Conservation (phyloP, 768 basidiomycete species). For the Suillus alpinus region DNA sequence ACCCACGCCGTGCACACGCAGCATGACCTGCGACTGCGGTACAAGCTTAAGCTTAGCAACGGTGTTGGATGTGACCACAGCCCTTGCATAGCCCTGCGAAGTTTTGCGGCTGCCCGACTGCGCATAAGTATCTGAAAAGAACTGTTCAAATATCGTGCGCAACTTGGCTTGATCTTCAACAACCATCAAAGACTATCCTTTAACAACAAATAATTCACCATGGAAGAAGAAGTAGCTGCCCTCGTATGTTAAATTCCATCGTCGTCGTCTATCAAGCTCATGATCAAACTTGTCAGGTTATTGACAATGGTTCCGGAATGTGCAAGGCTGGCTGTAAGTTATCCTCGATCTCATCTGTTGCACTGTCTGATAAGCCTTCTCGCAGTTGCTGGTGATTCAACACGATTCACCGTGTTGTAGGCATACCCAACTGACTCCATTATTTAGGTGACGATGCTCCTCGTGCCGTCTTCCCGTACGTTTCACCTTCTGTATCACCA, state of each 20-base stretch:
- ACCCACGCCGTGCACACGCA: too few relatives aligned
- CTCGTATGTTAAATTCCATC: constrained; percentile 33
- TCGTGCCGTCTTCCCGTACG: constrained; percentile 94
- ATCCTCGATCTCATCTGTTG: constrained; percentile 5
- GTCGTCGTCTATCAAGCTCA: constrained; percentile 4
- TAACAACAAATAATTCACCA: constrained; percentile 26
- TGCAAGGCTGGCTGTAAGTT: constrained; percentile 98
- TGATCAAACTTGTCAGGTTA: constrained; percentile 49
- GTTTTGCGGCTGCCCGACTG: background rate
- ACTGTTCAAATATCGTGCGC: background rate
- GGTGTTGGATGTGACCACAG: too few relatives aligned
- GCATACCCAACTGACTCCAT: background rate
- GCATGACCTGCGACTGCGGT: too few relatives aligned
- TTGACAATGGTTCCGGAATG: constrained; percentile 97
- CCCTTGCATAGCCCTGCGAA: background rate
- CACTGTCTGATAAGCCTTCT: constrained; percentile 20
- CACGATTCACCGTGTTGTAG: background rate
- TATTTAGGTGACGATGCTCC: constrained; percentile 80
- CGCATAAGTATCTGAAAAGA: background rate
- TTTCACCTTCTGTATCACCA: constrained; percentile 17
- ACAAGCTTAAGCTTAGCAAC: too few relatives aligned
- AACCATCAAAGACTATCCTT: background rate
- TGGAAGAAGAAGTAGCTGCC: constrained; percentile 69
- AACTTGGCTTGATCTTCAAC: background rate
- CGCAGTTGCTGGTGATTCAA: constrained; percentile 58